Base-by-base conservation (phyloP, 1,284 basidiomycete species). In the Ustilago curta region DNA sequence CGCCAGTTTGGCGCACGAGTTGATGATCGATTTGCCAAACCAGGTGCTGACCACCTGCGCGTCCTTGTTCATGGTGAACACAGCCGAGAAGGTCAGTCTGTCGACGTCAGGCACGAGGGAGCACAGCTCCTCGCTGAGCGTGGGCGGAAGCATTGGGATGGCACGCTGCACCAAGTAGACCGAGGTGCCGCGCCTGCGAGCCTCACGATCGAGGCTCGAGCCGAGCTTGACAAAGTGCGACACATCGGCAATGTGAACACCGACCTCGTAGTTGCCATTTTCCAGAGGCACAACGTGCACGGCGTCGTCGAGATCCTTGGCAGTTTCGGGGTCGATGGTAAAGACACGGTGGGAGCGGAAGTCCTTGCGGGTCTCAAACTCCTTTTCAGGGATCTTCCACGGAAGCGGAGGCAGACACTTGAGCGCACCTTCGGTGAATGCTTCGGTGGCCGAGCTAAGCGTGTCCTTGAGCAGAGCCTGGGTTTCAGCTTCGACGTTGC, bases 391-490 rank as follows among this genome's bases (percentile, higher is more conserved):
- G 78, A 99, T 91, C 42, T 92, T 90, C 94, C 94, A 98, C 9
- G 95, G 95, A 64, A 92, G 88, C 40, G 96, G 94, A 31, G 97
- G 97, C 32, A 99, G 87, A 84, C 95, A 97, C 86, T 97, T 97
- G 79, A 95, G 86, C n/a, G 97, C 95, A 79, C 92, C 92, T 50
- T 87, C 86, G 54, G 78, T 71, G 59, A 86, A 87, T 14, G 78
- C 80, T 51, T 81, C 70, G 49, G 79, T 77, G 6, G 79, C 79
- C 3, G 83, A 77, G 60, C 85, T 85, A 66, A 98, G 97, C 88
- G 94, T 97, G 85, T 99, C 96, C 86, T 98, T 98, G 77, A 99
- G 89, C 65, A 99, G 87, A 14, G 97, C 97, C 76, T 93, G 95
- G 1, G 96, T 98, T 87, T 99, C 96, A 8, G 97, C 95, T 86